These are phyloP conservation scores for Globisporangium paddicum DNA, from an alignment of 352 stramenopile genomes.

Conservation along the genomic window DNA sequence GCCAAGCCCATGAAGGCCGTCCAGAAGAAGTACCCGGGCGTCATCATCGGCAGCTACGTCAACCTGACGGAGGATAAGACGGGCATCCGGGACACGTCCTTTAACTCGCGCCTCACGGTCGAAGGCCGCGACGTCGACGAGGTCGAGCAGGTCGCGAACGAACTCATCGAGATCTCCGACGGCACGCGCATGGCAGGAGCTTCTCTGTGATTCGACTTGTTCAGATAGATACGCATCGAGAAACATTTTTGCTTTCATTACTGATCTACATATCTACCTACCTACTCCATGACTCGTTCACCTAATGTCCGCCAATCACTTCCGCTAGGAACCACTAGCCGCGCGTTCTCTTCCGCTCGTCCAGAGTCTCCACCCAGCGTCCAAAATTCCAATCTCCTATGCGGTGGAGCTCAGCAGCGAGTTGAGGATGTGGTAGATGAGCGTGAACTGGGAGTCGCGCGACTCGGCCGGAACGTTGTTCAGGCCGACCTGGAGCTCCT, in stretches of 20 bases:
- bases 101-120: conserved; percentile 67
- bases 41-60: conserved; percentile 82
- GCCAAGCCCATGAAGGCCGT: conserved; percentile 53
- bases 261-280: conserved; percentile 1
- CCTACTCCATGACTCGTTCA: neutral
- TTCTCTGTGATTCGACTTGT: too few relatives aligned
- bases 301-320: neutral
- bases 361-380: too few relatives aligned
- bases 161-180: conserved; percentile 25
- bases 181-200: too few relatives aligned
- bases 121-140: conserved; percentile 48
- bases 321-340: neutral
- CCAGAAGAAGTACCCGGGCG: conserved; percentile 57
- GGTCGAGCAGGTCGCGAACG: conserved; percentile 45
- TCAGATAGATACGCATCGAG: too few relatives aligned
- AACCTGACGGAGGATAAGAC: conserved; percentile 69
- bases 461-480: conserved; percentile 50
- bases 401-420: conserved; percentile 67
- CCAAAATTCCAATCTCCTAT: too few relatives aligned
- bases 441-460: conserved; percentile 78
- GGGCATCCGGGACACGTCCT: conserved; percentile 51
- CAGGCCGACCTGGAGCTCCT: conserved; percentile 63
- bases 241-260: conserved; percentile 1
- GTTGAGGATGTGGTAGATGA: conserved; percentile 84
- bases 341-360: neutral